Conservation (phyloP, 495 filamentous ascomycete species). For the Poronia punctata region DNA sequence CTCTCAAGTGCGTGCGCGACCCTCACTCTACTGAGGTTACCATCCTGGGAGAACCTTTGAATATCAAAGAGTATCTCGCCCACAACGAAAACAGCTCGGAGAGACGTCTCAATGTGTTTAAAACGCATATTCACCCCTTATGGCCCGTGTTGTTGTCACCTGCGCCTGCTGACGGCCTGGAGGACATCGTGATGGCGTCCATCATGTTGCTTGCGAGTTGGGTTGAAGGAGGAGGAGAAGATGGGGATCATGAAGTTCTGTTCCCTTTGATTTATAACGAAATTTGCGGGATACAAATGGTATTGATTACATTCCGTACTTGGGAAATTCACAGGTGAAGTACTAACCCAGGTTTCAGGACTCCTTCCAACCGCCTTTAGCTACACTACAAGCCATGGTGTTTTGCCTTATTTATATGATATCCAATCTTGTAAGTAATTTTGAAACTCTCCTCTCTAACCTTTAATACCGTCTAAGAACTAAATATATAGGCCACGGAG, state of each 20-base stretch:
- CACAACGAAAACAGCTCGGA: background rate
- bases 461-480: background rate
- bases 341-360: background rate
- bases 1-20: background rate
- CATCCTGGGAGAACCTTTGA: background rate
- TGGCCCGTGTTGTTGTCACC: conserved; percentile 26
- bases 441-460: background rate
- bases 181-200: conserved; percentile 13
- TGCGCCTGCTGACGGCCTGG: conserved; percentile 9
- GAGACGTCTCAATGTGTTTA: conserved; percentile 13
- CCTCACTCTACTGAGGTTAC: background rate
- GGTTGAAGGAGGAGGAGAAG: conserved; percentile 10
- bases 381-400: conserved; percentile 20
- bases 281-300: background rate
- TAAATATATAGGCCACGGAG: conserved; percentile 9
- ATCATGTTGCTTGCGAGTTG: conserved; percentile 21
- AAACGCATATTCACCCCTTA: conserved; percentile 17
- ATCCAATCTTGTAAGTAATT: conserved; percentile 17
- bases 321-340: background rate
- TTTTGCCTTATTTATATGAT: conserved; percentile 18
- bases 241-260: conserved; percentile 12
- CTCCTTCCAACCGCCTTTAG: conserved; percentile 9
- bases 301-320: background rate
- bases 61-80: background rate
- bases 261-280: conserved; percentile 13